Evolutionary conservation across 805 yeast genomes (phyloP), one percentile per base, ranked within the genome.

Genomic region (Candida corydali): DNA sequence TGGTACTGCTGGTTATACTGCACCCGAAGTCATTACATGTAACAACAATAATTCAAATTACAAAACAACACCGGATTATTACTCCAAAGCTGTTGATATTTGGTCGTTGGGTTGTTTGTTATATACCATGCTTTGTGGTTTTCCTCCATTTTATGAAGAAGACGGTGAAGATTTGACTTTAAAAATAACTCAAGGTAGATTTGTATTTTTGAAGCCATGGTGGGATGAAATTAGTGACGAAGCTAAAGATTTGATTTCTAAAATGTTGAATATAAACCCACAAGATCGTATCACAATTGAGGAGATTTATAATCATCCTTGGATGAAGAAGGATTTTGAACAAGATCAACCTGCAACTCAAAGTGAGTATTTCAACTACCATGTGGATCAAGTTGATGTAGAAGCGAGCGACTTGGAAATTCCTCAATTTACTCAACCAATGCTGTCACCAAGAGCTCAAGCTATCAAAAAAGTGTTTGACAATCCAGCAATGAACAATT

Each of bases 211-310:
- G 36, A 63, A 74, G 41, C 95, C 95, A 1, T 85, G 95, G 95
- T 85, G 93, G 86, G 93, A 84, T 58, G 94, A 85, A 54, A 81
- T 85, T 24, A 71, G 82, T 34, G 59, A 55, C 26, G 86, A 79
- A 25, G 89, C 88, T 18, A 85, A 83, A 51, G 73, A 73, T 47
- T 71, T 85, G 49, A 85, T 85, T 10, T 59, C 73, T 3, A 78
- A 75, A 49, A 67, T 85, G 56, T 64, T 85, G 44, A 80, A 81
- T 18, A 82, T 82, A 11, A 78, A 85, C 54, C 89, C 93, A 1
- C 65, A 66, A 9, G 72, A 70, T 36, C 68, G 95, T 49, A 82
- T 80, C 45, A 75, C 84, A 2, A 73, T 83, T 29, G 80, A 80
- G 32, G 80, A 84, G 42, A 65, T 85, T 19, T 64, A 83, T 47